Evolutionary conservation across 768 basidiomycete genomes (phyloP), one percentile per base, ranked within the genome.

Genomic region (Brasilioporus rufonigricans): DNA sequence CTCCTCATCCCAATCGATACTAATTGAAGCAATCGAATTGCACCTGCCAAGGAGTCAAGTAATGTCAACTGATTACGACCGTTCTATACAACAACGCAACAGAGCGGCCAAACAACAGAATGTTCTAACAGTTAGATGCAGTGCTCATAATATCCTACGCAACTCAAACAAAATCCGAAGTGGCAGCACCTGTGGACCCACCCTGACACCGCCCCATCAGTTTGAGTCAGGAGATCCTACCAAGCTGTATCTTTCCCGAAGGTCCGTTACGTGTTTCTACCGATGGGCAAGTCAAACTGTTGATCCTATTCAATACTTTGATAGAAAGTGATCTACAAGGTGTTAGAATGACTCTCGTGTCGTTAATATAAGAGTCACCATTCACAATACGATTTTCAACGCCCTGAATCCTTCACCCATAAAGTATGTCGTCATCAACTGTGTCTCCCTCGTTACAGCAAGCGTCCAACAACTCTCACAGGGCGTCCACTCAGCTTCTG

Each of bases 191-290:
- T 16, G 44, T 45, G 21, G 13, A 1, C 8, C 21, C 13, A 29
- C 7, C 23, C 12, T 29, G 26, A 27, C 44, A 55, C 36, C 21
- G 36, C 35, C 3, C 6, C 7, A 16, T 14, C 18, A 5, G 19
- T 9, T 11, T 21, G 46, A 13, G 19, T 4, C 16, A 13, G 18
- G 31, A 23, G 35, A 7, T 2, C 6, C 5, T 24, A 1, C 57
- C 57, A 58, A 19, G 31, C 57, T 58, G 56, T 58, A 19, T 46
- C 14, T 4, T 14, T 4, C n/a, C n/a, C n/a, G n/a, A n/a, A n/a
- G n/a, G n/a, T 39, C 9, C 21, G 24, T 5, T 24, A 14, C 13
- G 23, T 14, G 2, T 26, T 26, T 5, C 41, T 2, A 21, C 27
- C 40, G 4, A 21, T 44, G 44, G 23, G 12, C n/a, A n/a, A n/a